phyloP scores from a whole-genome alignment of 2,329 filamentous ascomycete species.

The Teratosphaeria gauchensis region DNA sequence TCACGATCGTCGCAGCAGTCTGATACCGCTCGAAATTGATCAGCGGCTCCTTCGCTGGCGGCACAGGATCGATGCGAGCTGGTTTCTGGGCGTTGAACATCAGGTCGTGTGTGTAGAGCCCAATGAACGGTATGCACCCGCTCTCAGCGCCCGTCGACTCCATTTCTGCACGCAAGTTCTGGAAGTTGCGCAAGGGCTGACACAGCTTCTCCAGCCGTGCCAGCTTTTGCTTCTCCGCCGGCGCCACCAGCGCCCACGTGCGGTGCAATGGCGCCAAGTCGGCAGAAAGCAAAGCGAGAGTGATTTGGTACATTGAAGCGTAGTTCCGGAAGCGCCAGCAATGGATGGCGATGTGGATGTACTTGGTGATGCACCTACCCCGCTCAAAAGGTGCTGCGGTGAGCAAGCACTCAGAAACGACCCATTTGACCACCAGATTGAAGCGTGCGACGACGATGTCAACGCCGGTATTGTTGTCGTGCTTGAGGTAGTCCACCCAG shows the following conservation, averaged over 20 bases:
- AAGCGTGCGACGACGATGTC: conserved; percentile 79
- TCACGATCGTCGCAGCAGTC: conserved; percentile 65
- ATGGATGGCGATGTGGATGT: conserved; percentile 69
- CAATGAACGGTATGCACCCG: conserved; percentile 77
- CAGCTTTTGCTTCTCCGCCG: conserved; percentile 55
- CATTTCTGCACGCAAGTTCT: conserved; percentile 70
- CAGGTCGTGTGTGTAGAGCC: conserved; percentile 70
- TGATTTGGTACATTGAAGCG: conserved; percentile 72
- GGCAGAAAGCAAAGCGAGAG: conserved; percentile 64
- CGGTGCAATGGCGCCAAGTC: conserved; percentile 58
- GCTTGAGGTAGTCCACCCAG: conserved; percentile 72
- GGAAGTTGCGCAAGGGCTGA: conserved; percentile 68
- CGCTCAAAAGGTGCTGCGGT: conserved; percentile 64
- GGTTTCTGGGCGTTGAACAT: conserved; percentile 74
- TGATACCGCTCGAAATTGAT: conserved; percentile 79
- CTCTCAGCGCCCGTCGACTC: conserved; percentile 50
- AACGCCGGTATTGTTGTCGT: conserved; percentile 48
- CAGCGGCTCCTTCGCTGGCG: conserved; percentile 47
- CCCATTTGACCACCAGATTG: conserved; percentile 84
- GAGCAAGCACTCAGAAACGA: conserved; percentile 66
- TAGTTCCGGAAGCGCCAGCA: conserved; percentile 71
- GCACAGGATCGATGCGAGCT: conserved; percentile 52
- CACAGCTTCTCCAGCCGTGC: conserved; percentile 62
- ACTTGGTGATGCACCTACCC: conserved; percentile 68
- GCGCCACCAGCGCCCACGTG: conserved; percentile 64